These are phyloP conservation scores for Colletotrichum somersetense DNA, from an alignment of 2,329 filamentous ascomycete species.

Conservation along the genomic window DNA sequence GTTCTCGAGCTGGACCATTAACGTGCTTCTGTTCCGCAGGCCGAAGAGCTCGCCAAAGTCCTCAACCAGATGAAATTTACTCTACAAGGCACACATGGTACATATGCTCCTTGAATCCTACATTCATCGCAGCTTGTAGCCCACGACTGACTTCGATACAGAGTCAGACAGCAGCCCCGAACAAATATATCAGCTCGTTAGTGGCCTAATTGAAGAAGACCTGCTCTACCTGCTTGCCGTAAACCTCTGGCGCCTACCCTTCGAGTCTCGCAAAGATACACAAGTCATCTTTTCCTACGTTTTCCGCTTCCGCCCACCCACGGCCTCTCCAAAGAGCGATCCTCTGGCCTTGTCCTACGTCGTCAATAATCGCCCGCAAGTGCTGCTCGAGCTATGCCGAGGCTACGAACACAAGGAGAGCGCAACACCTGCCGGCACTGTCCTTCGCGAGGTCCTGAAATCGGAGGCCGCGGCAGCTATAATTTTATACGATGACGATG, in stretches of 20 bases:
- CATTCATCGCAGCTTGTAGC: background rate
- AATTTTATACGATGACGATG: conserved; percentile 91
- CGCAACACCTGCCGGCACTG: conserved; percentile 89
- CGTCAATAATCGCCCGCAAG: conserved; percentile 85
- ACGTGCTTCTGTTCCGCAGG: conserved; percentile 61
- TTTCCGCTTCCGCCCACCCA: conserved; percentile 85
- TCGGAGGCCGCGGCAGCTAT: conserved; percentile 91
- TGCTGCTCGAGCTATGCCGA: conserved; percentile 88
- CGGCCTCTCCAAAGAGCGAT: conserved; percentile 75
- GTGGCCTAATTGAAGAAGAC: conserved; percentile 88
- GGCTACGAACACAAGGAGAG: conserved; percentile 93
- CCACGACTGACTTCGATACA: conserved; percentile 52
- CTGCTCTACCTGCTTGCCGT: conserved; percentile 86
- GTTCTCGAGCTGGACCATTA: conserved; percentile 42
- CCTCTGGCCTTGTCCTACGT: conserved; percentile 91
- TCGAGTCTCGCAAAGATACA: conserved; percentile 95
- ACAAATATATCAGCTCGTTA: conserved; percentile 87
- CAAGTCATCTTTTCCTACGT: conserved; percentile 97
- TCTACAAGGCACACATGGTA: conserved; percentile 93
- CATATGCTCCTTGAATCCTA: background rate
- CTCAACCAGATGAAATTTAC: conserved; percentile 92
- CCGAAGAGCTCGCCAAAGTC: conserved; percentile 88
- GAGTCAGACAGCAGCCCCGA: conserved; percentile 90
- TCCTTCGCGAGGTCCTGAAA: conserved; percentile 88
- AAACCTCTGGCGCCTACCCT: conserved; percentile 87